Evolutionary conservation across 148 eudicot genomes (phyloP).

Genomic region (Cornus florida): DNA sequence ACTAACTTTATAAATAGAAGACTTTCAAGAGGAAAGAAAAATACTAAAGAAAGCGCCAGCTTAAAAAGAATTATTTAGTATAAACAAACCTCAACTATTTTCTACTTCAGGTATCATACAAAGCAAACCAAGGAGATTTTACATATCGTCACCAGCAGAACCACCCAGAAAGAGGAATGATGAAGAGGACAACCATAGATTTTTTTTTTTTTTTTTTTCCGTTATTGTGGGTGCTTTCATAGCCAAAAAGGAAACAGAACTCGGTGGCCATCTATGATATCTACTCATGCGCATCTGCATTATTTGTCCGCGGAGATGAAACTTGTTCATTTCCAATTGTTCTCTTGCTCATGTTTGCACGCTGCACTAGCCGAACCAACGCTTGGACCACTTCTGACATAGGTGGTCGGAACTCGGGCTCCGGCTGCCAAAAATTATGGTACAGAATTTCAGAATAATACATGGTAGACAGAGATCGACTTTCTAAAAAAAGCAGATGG

Average conservation of each 20-base stretch:
- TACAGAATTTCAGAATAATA: not conserved
- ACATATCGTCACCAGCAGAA: not conserved
- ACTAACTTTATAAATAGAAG: no score
- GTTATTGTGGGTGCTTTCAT: no score
- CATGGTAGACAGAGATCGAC: not conserved
- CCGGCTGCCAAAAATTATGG: slow-evolving; percentile 48
- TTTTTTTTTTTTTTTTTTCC: not conserved
- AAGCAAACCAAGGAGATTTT: not conserved
- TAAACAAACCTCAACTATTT: slow-evolving; percentile 5
- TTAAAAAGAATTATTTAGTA: not conserved
- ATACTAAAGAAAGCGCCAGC: not conserved
- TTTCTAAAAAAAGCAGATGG: not conserved
- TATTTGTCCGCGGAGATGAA: slow-evolving; percentile 29
- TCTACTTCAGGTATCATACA: not conserved
- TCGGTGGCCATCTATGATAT: not conserved
- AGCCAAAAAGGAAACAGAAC: not conserved
- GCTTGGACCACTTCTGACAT: slow-evolving; percentile 99
- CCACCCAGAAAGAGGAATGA: not conserved
- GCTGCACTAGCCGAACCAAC: slow-evolving; percentile 85
- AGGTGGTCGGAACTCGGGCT: slow-evolving; percentile 96
- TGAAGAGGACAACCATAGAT: not conserved
- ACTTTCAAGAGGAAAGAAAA: not conserved
- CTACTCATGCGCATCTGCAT: slow-evolving; percentile 26
- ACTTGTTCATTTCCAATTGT: slow-evolving; percentile 65
- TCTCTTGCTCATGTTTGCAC: slow-evolving; percentile 96